phyloP scores from a whole-genome alignment of 345 rosid species.

The Ceriops zippeliana region DNA sequence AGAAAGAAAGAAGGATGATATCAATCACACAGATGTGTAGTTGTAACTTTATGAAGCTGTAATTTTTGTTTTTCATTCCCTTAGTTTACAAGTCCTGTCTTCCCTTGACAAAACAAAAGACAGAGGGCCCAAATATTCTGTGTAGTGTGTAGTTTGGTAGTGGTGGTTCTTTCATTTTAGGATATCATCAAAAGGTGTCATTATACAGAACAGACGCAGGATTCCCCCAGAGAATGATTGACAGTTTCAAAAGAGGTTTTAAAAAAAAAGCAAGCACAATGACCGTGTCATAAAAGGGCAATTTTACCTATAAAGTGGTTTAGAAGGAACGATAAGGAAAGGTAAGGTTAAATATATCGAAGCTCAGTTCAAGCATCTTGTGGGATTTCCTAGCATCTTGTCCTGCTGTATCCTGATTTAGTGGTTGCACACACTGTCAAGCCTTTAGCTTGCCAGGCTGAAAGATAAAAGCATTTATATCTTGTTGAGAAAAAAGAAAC shows the following conservation, averaged over 20 bases:
- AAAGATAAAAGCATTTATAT: no score
- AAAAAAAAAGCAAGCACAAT: neutral
- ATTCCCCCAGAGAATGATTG: neutral
- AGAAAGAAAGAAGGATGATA: no score
- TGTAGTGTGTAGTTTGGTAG: constrained; percentile 4
- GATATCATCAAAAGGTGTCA: constrained; percentile 15
- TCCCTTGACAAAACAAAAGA: constrained; percentile 27
- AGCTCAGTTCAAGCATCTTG: neutral
- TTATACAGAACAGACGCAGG: constrained; percentile 31
- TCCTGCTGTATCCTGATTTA: no score
- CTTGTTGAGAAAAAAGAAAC: no score
- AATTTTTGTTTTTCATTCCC: constrained; percentile 12
- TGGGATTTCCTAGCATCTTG: no score
- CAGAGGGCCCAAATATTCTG: constrained; percentile 7
- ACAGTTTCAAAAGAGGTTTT: neutral
- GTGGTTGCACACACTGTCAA: no score
- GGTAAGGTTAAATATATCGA: neutral
- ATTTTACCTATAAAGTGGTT: neutral
- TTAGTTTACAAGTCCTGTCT: constrained; percentile 17
- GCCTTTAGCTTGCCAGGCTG: no score
- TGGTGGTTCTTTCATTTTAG: constrained; percentile 16
- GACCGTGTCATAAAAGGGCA: no score
- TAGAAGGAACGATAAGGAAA: neutral
- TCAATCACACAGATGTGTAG: constrained; percentile 27
- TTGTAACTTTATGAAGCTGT: constrained; percentile 26